Conservation (phyloP, 176 grass and related monocot genomes). For the Bonia amplexicaulis region DNA sequence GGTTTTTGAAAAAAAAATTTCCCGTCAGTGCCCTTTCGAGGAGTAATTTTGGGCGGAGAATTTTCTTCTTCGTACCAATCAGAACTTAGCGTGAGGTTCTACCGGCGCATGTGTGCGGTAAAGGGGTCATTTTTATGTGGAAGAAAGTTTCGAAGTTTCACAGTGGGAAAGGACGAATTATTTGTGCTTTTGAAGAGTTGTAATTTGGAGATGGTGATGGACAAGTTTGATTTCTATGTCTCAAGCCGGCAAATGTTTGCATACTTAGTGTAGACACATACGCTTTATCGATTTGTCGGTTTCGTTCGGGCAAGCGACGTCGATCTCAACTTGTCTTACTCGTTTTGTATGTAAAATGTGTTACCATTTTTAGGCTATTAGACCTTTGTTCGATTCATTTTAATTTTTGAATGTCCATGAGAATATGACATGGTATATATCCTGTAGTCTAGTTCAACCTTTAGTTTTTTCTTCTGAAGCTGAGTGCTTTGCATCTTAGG, state of each 20-base stretch:
- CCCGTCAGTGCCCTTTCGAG: not conserved
- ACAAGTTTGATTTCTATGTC: not conserved
- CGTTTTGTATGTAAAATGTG: not conserved
- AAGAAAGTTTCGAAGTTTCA: not conserved
- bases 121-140: not conserved
- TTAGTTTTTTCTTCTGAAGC: not conserved
- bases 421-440: not conserved
- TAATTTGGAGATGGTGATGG: not conserved
- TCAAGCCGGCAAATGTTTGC: not conserved
- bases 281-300: not conserved
- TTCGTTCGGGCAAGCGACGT: not conserved
- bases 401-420: not conserved
- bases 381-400: not conserved
- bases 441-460: conserved; percentile 1
- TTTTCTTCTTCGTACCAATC: not conserved
- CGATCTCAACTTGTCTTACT: conserved; percentile 23
- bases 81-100: not conserved
- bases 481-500: not conserved
- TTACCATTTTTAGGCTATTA: not conserved
- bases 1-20: not conserved
- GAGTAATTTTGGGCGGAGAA: conserved; percentile 1
- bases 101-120: not conserved
- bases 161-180: not conserved
- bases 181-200: not conserved
- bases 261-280: not conserved